Conservation (phyloP, 2,329 filamentous ascomycete genomes). For the Hortaea werneckii region DNA sequence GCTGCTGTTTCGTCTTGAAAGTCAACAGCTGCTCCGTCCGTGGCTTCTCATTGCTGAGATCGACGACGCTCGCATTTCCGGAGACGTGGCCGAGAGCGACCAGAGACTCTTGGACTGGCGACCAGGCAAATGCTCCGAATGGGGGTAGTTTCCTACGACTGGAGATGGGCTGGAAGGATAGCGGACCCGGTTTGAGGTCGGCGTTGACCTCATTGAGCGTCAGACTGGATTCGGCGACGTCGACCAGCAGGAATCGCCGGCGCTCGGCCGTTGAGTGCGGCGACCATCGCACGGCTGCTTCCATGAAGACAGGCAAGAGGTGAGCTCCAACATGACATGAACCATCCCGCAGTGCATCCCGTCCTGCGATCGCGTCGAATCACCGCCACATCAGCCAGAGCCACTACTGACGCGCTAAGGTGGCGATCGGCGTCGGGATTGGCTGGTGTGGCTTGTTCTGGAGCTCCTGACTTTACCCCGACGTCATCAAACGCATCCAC, state of each 20-base stretch:
- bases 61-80: slow-evolving; percentile 64
- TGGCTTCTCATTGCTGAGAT: slow-evolving; percentile 48
- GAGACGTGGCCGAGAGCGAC: slow-evolving; percentile 66
- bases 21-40: slow-evolving; percentile 41
- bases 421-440: not conserved
- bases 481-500: no score
- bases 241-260: slow-evolving; percentile 51
- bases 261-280: slow-evolving; percentile 43
- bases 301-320: slow-evolving; percentile 31
- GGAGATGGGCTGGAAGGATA: slow-evolving; percentile 42
- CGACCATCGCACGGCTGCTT: slow-evolving; percentile 55
- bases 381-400: not conserved
- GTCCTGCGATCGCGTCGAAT: not conserved
- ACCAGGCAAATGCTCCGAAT: slow-evolving; percentile 59
- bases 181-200: not conserved
- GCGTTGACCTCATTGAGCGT: slow-evolving; percentile 42
- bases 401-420: not conserved
- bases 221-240: slow-evolving; percentile 50
- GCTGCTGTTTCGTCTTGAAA: slow-evolving; percentile 62
- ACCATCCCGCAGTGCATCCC: no score
- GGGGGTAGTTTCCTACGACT: slow-evolving; percentile 44
- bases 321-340: not conserved
- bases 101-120: slow-evolving; percentile 50
- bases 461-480: no score
- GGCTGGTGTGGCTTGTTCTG: not conserved